Conservation (phyloP, 1,284 basidiomycete species). For the Phylloporus gajari region DNA sequence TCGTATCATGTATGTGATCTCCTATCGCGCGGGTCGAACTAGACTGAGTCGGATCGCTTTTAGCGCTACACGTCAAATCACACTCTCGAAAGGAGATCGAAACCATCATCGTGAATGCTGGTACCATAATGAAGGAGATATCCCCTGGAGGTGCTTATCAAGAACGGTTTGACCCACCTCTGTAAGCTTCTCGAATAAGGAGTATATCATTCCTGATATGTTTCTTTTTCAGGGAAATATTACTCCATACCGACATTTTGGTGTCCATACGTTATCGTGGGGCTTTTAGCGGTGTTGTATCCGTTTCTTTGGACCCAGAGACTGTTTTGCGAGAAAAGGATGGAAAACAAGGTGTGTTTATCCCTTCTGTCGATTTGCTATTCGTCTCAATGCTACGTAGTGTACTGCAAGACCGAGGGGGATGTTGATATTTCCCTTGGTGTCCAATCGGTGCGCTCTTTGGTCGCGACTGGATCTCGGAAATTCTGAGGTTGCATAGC, state of each 20-base stretch:
- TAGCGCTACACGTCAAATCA: not conserved
- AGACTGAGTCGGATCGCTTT: too few relatives aligned
- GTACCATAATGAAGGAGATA: not conserved
- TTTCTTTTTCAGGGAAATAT: not conserved
- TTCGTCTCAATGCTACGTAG: too few relatives aligned
- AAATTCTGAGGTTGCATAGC: slow-evolving; percentile 2
- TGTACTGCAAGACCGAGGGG: too few relatives aligned
- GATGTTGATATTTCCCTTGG: too few relatives aligned
- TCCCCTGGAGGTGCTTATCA: not conserved
- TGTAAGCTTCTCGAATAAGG: slow-evolving; percentile 6
- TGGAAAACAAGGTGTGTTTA: not conserved
- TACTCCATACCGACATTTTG: not conserved
- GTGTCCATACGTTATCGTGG: not conserved
- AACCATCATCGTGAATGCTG: not conserved
- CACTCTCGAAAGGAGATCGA: slow-evolving; percentile 8
- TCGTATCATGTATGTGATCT: too few relatives aligned
- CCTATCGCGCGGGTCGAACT: too few relatives aligned
- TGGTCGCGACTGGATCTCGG: too few relatives aligned
- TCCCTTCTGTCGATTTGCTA: not conserved
- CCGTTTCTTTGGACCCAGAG: slow-evolving; percentile 3
- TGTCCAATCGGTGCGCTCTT: slow-evolving; percentile 12
- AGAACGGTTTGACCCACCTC: slow-evolving; percentile 12
- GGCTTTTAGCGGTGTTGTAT: not conserved
- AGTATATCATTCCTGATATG: not conserved
- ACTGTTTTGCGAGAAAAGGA: too few relatives aligned